Evolutionary conservation across 2,329 filamentous ascomycete genomes (phyloP).

Genomic region (Trichoderma sp.): DNA sequence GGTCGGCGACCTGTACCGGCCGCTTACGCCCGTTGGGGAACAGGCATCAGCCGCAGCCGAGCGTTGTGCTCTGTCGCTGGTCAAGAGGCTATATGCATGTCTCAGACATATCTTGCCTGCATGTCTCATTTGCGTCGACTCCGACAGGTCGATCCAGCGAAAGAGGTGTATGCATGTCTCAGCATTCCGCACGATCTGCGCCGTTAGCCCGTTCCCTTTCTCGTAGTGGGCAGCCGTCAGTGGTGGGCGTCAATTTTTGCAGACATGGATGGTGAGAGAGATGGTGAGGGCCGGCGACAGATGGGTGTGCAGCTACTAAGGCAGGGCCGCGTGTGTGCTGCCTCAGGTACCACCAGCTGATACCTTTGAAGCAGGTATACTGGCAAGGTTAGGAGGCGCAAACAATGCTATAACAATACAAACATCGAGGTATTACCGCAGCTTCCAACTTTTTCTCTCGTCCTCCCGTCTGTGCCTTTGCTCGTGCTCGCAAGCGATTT

Average conservation of each 20-base stretch:
- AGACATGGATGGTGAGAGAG: constrained; percentile 10
- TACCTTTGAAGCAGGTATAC: not conserved
- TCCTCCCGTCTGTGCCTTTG: not conserved
- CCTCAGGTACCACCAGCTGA: not conserved
- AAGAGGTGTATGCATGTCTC: constrained; percentile 35
- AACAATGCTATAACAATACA: not conserved
- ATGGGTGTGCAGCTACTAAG: not conserved
- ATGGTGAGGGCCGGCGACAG: not conserved
- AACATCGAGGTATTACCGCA: constrained; percentile 8
- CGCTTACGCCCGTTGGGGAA: constrained; percentile 19
- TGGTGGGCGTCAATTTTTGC: constrained; percentile 17
- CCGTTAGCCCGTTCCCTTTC: constrained; percentile 17
- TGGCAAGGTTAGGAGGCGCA: not conserved
- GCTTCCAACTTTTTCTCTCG: not conserved
- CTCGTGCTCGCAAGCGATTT: not conserved
- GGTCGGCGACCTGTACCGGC: constrained; percentile 10
- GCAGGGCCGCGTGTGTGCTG: not conserved
- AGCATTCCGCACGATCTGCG: constrained; percentile 24
- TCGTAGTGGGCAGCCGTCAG: constrained; percentile 9
- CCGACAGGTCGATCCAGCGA: constrained; percentile 40
- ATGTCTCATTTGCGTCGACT: constrained; percentile 41
- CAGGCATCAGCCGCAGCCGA: constrained; percentile 20
- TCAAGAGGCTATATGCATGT: constrained; percentile 34
- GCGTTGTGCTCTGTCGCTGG: constrained; percentile 24
- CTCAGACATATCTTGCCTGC: constrained; percentile 38